Evolutionary conservation across 345 rosid genomes (phyloP).

Genomic region (Eucalyptus fibrosa): DNA sequence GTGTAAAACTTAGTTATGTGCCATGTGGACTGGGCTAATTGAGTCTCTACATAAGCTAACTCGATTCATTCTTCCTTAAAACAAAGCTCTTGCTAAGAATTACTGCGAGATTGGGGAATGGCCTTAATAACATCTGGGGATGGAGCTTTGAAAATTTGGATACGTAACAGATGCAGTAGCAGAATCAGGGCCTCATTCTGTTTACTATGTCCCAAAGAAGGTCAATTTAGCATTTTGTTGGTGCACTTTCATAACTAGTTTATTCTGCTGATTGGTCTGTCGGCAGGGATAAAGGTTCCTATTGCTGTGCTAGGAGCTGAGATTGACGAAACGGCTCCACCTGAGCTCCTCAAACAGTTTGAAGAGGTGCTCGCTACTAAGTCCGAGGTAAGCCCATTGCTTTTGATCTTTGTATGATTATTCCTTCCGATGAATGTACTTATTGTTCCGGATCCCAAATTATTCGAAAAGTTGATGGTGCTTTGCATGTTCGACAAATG

Average conservation of each 20-base stretch:
- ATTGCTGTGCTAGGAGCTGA: constrained; percentile 28
- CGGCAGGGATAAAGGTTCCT: constrained; percentile 21
- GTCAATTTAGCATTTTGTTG: not conserved
- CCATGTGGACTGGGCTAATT: too few relatives aligned
- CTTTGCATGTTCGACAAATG: not conserved
- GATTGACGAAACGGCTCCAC: constrained; percentile 17
- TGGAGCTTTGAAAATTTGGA: too few relatives aligned
- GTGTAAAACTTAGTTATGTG: too few relatives aligned
- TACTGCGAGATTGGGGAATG: too few relatives aligned
- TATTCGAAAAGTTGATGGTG: not conserved
- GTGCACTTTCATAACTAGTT: not conserved
- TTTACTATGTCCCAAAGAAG: not conserved
- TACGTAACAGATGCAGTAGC: too few relatives aligned
- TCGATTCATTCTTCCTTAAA: too few relatives aligned
- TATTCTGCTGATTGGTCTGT: not conserved
- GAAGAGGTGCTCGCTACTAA: constrained; percentile 20
- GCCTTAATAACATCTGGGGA: too few relatives aligned
- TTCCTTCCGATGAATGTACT: not conserved
- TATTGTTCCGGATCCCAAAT: not conserved
- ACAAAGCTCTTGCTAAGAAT: too few relatives aligned
- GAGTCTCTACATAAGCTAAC: too few relatives aligned
- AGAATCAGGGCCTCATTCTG: not conserved
- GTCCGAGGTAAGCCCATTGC: not conserved
- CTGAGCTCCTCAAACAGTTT: constrained; percentile 21
- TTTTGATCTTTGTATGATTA: not conserved